A percentile compares a stretch with the other conserved stretches of the same genome.
These are phyloP conservation scores for Dendrostoma leiphaemia DNA, from an alignment of 2,329 filamentous ascomycete species.

Conservation along the genomic window DNA sequence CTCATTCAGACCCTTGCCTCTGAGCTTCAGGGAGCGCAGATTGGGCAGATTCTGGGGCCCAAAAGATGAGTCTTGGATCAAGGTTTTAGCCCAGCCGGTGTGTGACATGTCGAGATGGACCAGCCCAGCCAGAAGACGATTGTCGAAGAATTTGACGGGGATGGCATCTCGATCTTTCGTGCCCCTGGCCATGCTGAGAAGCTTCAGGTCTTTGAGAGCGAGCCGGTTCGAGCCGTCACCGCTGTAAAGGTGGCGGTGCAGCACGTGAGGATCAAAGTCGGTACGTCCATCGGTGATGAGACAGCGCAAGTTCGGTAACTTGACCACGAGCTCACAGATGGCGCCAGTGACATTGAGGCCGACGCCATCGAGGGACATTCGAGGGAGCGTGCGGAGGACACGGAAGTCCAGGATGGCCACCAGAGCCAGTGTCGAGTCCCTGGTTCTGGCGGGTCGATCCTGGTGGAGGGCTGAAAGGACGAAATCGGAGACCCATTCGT, in stretches of 20 bases:
- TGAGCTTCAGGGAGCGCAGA: conserved; percentile 52
- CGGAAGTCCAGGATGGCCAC: conserved; percentile 49
- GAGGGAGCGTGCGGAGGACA: not conserved
- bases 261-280: conserved; percentile 40
- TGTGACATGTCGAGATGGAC: conserved; percentile 54
- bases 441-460: conserved; percentile 29
- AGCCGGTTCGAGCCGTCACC: not conserved
- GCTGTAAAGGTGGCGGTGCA: conserved; percentile 22
- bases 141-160: conserved; percentile 37
- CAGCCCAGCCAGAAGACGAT: conserved; percentile 35
- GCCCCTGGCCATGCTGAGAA: conserved; percentile 47
- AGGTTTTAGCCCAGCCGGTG: conserved; percentile 36
- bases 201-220: conserved; percentile 26
- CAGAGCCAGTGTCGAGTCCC: conserved; percentile 37
- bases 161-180: conserved; percentile 38
- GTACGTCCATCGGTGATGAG: conserved; percentile 47
- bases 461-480: conserved; percentile 34
- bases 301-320: conserved; percentile 44
- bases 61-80: conserved; percentile 31
- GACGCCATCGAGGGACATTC: not conserved
- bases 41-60: conserved; percentile 37
- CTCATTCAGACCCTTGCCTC: conserved; percentile 46
- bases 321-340: conserved; percentile 35
- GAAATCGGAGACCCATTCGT: conserved; percentile 48
- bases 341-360: conserved; percentile 15